Conservation (phyloP, 108 stramenopile genomes). For the Nannochloropsis salina region DNA sequence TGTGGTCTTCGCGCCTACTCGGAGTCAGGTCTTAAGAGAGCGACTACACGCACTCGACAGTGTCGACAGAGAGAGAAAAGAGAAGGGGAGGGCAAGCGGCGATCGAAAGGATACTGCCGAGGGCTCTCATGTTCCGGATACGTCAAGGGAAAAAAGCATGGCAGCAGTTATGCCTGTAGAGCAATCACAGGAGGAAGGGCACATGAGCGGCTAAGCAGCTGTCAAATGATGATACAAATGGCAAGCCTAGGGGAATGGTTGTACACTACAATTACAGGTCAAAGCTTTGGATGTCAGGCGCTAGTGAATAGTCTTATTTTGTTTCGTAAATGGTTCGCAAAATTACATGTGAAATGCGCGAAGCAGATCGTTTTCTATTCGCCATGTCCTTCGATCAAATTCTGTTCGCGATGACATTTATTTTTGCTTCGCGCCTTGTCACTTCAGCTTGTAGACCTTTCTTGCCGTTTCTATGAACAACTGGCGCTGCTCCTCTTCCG, state of each 20-base stretch:
- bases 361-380: background rate
- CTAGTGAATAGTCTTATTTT: too few species aligned
- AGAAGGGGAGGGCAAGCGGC: background rate
- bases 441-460: slow-evolving; percentile 2
- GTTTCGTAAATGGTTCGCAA: too few species aligned
- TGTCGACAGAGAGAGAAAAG: background rate
- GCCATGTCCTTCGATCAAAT: background rate
- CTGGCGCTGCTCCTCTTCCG: background rate
- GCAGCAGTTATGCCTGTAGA: background rate
- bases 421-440: background rate
- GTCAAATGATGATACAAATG: too few species aligned
- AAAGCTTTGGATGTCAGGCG: too few species aligned
- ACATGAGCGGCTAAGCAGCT: background rate
- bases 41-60: background rate
- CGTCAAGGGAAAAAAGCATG: background rate
- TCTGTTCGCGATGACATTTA: background rate
- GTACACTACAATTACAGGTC: too few species aligned
- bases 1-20: background rate
- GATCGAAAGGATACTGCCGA: too few species aligned
- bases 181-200: background rate
- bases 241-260: too few species aligned
- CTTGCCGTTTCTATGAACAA: background rate
- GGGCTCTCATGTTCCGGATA: too few species aligned
- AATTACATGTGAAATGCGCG: too few species aligned
- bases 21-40: background rate